Evolutionary conservation across 257 asterid species (phyloP).

Genomic region (Solanum paucissectum): DNA sequence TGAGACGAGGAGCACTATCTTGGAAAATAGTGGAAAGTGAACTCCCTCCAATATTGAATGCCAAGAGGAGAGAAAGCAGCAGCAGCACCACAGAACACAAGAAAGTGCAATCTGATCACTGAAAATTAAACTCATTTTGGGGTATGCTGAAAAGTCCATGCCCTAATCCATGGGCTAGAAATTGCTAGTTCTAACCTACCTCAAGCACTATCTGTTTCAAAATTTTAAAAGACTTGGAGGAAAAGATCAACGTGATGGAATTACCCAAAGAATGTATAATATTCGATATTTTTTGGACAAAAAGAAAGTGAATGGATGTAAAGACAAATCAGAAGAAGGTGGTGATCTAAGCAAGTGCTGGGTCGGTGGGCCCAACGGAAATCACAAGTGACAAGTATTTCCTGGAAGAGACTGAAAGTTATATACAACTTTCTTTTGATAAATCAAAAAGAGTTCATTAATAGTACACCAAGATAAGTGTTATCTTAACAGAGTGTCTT

Average conservation of each 20-base stretch:
- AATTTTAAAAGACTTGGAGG: not conserved
- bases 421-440: not conserved
- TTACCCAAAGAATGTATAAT: not conserved
- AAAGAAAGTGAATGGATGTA: not conserved
- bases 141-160: not conserved
- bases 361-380: not conserved
- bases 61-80: not conserved
- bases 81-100: not conserved
- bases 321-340: not conserved
- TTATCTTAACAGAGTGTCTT: not conserved
- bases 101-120: not conserved
- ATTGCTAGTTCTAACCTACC: not conserved
- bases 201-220: not conserved
- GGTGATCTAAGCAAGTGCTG: not conserved
- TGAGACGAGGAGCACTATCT: not conserved
- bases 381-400: not conserved
- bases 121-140: not conserved
- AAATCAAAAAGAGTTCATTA: not conserved
- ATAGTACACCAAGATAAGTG: not conserved
- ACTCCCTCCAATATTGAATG: not conserved
- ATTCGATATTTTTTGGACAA: not conserved
- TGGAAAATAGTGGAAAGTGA: not conserved
- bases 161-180: not conserved
- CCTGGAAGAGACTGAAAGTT: not conserved
- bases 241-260: not conserved